Percentiles rank a stretch among this genome's conserved stretches.
Evolutionary conservation across 2,329 filamentous ascomycete species (phyloP).

Genomic region (Helotiales sp.): DNA sequence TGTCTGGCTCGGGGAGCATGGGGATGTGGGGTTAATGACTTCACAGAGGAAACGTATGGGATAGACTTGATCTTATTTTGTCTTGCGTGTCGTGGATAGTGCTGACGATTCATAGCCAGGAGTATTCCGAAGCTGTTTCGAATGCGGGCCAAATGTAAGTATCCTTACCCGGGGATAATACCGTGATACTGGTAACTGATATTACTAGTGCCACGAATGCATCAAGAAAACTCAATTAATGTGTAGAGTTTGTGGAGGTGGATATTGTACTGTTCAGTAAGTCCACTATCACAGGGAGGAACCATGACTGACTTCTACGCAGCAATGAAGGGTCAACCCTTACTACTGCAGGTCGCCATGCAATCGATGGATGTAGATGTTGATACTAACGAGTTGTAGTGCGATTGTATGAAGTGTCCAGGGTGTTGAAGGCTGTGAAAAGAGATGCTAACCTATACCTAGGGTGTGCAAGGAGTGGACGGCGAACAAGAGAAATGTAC

Average conservation of each 20-base stretch:
- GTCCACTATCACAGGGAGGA: no score
- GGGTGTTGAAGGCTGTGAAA: neutral
- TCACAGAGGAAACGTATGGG: conserved; percentile 36
- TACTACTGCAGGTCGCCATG: conserved; percentile 40
- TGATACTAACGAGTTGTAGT: conserved; percentile 32
- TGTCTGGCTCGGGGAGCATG: conserved; percentile 50
- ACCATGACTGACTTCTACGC: no score
- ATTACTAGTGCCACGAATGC: conserved; percentile 69
- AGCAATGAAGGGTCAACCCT: conserved; percentile 77
- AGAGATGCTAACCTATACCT: conserved; percentile 13
- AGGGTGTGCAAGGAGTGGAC: conserved; percentile 31
- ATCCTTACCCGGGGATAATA: no score
- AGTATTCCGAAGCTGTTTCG: conserved; percentile 75
- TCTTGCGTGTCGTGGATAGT: conserved; percentile 20
- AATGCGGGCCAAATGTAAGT: conserved; percentile 77
- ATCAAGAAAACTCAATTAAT: conserved; percentile 68
- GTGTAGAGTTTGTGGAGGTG: conserved; percentile 72
- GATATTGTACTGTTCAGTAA: conserved; percentile 84
- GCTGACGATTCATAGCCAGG: conserved; percentile 40
- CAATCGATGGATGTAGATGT: conserved; percentile 30
- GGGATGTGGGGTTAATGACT: conserved; percentile 56
- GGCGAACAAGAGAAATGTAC: conserved; percentile 31
- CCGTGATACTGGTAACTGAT: neutral
- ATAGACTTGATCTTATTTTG: conserved; percentile 27
- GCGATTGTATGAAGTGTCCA: conserved; percentile 34